Percentiles rank a stretch among this genome's conserved stretches.
phyloP scores from a whole-genome alignment of 1,284 basidiomycete genomes.

The Prillingera fragicola region DNA sequence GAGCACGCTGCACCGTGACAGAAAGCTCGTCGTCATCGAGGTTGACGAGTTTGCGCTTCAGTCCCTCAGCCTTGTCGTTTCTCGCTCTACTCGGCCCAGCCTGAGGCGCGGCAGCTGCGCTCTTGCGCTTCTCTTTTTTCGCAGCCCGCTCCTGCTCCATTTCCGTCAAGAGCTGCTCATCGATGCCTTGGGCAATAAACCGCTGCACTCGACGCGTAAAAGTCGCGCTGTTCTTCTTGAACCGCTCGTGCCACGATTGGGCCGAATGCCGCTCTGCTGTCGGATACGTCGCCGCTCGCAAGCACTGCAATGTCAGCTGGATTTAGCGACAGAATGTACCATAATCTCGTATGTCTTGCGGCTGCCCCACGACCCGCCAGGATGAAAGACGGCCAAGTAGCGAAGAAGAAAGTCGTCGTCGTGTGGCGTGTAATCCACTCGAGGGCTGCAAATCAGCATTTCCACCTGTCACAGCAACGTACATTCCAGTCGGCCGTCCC shows the following conservation, averaged over 20 bases:
- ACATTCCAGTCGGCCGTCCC: conserved; percentile 38
- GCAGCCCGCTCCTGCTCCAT: conserved; percentile 19
- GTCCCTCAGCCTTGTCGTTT: background rate
- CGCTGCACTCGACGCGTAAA: conserved; percentile 23
- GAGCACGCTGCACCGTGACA: background rate
- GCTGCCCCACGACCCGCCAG: conserved; percentile 26
- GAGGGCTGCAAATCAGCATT: conserved; percentile 16
- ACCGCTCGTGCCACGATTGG: conserved; percentile 44
- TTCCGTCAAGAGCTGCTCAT: conserved; percentile 26
- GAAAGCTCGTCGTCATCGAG: too few relatives aligned
- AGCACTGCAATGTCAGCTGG: conserved; percentile 12
- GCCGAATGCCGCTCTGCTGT: conserved; percentile 25
- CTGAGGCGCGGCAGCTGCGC: background rate
- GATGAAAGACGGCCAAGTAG: conserved; percentile 32
- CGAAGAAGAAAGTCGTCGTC: conserved; percentile 44
- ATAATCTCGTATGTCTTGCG: conserved; percentile 36
- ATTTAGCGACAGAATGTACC: conserved; percentile 26
- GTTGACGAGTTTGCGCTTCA: background rate
- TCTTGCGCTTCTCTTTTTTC: conserved; percentile 5
- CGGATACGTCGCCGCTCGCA: conserved; percentile 18
- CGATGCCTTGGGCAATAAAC: conserved; percentile 16
- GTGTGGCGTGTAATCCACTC: conserved; percentile 34
- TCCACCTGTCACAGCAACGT: conserved; percentile 14
- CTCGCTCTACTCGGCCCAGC: conserved; percentile 5
- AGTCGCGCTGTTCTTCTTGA: conserved; percentile 31